Percentiles rank a stretch among this genome's conserved stretches.
phyloP scores from a whole-genome alignment of 2,329 filamentous ascomycete genomes.

The Penicillium sp. region DNA sequence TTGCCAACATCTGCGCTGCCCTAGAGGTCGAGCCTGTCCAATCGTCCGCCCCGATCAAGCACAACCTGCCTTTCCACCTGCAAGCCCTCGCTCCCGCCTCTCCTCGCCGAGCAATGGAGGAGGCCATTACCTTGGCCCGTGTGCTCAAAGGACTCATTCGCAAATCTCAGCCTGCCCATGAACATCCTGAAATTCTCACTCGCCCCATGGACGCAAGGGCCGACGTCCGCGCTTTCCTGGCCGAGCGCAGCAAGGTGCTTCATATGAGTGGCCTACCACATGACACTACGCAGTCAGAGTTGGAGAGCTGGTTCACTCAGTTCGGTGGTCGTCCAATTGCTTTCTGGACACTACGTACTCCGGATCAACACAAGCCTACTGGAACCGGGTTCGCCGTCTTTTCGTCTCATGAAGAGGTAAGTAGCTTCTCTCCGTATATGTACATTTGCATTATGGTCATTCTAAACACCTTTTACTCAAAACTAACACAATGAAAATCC shows the following conservation, averaged over 20 bases:
- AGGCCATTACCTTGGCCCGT: conserved; percentile 87
- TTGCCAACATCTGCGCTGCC: conserved; percentile 96
- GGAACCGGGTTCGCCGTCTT: conserved; percentile 98
- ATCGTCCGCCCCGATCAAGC: conserved; percentile 96
- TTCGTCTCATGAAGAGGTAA: conserved; percentile 96
- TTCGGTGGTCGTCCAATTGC: conserved; percentile 96
- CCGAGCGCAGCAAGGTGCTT: conserved; percentile 94
- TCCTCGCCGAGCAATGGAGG: conserved; percentile 93
- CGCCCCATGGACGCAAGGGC: conserved; percentile 95
- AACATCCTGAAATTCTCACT: conserved; percentile 91
- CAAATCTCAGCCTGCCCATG: conserved; percentile 90
- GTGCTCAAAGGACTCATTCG: conserved; percentile 89
- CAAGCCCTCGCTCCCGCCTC: conserved; percentile 94
- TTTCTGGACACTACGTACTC: conserved; percentile 96
- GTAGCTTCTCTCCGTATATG: conserved; percentile 25
- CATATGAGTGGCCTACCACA: conserved; percentile 97
- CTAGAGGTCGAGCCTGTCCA: conserved; percentile 97
- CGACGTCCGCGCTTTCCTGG: conserved; percentile 92
- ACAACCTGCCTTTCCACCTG: conserved; percentile 95
- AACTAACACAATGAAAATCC: conserved; percentile 15
- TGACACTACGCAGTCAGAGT: conserved; percentile 95
- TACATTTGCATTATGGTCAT: neutral
- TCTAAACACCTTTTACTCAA: neutral
- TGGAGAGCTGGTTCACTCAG: conserved; percentile 99
- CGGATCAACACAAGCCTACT: conserved; percentile 99